These are phyloP conservation scores for Colletotrichum sp. DNA, from an alignment of 2,329 filamentous ascomycete species.

Conservation along the genomic window DNA sequence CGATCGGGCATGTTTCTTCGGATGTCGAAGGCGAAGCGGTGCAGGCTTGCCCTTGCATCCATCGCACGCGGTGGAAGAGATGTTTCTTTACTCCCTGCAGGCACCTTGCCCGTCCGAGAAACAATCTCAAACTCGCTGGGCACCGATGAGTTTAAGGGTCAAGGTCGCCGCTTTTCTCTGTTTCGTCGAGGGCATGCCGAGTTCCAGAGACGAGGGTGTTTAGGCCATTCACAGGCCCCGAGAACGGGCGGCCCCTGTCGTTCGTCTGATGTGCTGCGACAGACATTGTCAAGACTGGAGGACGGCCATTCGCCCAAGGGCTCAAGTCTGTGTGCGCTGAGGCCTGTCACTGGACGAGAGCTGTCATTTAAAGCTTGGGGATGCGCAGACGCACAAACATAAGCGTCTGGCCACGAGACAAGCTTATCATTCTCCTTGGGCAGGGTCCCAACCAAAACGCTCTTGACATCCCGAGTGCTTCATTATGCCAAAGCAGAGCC, in stretches of 20 bases:
- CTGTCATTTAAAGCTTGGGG: constrained; percentile 6
- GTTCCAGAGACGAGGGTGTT: constrained; percentile 15
- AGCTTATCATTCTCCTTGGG: constrained; percentile 5
- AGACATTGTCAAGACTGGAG: constrained; percentile 10
- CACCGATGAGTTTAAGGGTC: not conserved
- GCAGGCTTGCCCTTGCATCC: constrained; percentile 16
- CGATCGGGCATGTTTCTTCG: not conserved
- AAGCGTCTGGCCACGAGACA: constrained; percentile 6
- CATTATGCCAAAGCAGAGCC: constrained; percentile 13
- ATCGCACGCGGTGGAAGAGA: constrained; percentile 9
- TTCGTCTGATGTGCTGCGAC: constrained; percentile 23
- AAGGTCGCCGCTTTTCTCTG: constrained; percentile 1
- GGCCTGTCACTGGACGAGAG: constrained; percentile 15
- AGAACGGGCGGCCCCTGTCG: constrained; percentile 13
- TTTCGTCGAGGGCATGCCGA: constrained; percentile 17
- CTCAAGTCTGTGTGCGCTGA: constrained; percentile 1
- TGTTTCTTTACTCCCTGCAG: constrained; percentile 20
- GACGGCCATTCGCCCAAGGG: constrained; percentile 1
- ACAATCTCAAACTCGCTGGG: not conserved
- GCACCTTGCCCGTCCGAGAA: constrained; percentile 11
- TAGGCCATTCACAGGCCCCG: constrained; percentile 13
- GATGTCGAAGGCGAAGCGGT: not conserved
- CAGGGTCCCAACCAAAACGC: constrained; percentile 13
- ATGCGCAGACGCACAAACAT: constrained; percentile 3
- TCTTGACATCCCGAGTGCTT: constrained; percentile 19